A percentile compares a stretch with the other conserved stretches of the same genome.
These are phyloP conservation scores for Fusarium palustre DNA, from an alignment of 2,329 filamentous ascomycete genomes.

Conservation along the genomic window DNA sequence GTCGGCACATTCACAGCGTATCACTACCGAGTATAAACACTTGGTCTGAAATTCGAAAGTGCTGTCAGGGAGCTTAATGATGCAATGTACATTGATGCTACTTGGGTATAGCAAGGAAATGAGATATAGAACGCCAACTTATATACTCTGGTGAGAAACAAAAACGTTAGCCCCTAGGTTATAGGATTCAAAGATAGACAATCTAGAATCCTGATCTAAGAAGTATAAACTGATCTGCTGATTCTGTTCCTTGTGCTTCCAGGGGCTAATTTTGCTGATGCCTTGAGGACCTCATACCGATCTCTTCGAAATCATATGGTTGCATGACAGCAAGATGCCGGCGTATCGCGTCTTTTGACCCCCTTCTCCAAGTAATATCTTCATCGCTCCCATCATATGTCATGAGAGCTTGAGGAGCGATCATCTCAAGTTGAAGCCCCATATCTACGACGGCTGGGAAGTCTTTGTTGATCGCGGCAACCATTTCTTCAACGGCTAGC, in stretches of 20 bases:
- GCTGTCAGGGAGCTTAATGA: neutral
- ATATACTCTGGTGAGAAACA: neutral
- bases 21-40: too few species aligned
- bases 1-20: neutral
- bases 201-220: neutral
- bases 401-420: neutral
- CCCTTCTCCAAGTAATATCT: neutral
- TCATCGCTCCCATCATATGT: neutral
- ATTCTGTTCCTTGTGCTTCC: neutral
- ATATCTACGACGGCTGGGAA: neutral
- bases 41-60: too few species aligned
- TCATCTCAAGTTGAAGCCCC: neutral
- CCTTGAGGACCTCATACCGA: neutral
- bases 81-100: neutral
- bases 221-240: neutral
- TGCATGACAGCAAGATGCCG: neutral
- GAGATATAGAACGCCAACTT: neutral
- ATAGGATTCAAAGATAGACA: neutral
- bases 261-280: neutral
- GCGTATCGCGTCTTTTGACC: neutral
- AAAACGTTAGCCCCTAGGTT: neutral
- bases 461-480: neutral
- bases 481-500: constrained; percentile 1
- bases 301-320: neutral
- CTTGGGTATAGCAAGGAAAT: neutral